Conservation (phyloP, 768 basidiomycete genomes). For the Xerocomus brunneocitrinus region DNA sequence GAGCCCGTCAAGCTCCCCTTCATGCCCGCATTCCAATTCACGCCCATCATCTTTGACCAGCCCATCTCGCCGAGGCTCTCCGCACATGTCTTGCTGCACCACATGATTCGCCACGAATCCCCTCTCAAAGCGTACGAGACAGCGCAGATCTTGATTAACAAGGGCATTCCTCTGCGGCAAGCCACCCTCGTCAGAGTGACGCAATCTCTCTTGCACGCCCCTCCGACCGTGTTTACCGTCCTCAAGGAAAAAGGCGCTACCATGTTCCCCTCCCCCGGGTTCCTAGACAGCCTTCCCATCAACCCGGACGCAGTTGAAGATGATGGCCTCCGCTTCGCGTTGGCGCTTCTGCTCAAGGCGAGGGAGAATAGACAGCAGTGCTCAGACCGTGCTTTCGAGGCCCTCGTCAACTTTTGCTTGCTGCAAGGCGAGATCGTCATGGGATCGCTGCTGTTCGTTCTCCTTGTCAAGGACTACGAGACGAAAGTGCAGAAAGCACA, state of each 20-base stretch:
- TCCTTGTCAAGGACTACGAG: constrained; percentile 63
- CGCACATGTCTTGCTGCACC: constrained; percentile 62
- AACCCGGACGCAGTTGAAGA: constrained; percentile 35
- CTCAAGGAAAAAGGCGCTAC: constrained; percentile 15
- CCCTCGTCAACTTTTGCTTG: constrained; percentile 58
- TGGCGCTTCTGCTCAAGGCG: constrained; percentile 50
- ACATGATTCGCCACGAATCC: constrained; percentile 51
- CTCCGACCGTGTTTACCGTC: constrained; percentile 21
- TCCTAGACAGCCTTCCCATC: constrained; percentile 27
- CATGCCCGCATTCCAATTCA: constrained; percentile 31
- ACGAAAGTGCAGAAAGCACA: constrained; percentile 29
- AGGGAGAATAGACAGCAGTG: constrained; percentile 52
- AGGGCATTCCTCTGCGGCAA: constrained; percentile 47
- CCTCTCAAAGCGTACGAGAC: constrained; percentile 45
- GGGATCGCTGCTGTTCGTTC: constrained; percentile 65
- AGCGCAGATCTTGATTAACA: constrained; percentile 48
- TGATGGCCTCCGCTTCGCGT: constrained; percentile 43
- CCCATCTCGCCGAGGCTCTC: constrained; percentile 55
- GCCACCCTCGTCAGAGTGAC: constrained; percentile 46
- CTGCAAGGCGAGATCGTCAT: constrained; percentile 77
- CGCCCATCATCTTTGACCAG: constrained; percentile 44
- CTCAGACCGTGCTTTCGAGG: constrained; percentile 56
- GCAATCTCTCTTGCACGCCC: constrained; percentile 14
- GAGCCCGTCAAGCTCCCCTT: constrained; percentile 18
- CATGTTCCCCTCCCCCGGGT: constrained; percentile 13